phyloP scores from a whole-genome alignment of 1,284 basidiomycete genomes.

The Pseudozyma pruni region DNA sequence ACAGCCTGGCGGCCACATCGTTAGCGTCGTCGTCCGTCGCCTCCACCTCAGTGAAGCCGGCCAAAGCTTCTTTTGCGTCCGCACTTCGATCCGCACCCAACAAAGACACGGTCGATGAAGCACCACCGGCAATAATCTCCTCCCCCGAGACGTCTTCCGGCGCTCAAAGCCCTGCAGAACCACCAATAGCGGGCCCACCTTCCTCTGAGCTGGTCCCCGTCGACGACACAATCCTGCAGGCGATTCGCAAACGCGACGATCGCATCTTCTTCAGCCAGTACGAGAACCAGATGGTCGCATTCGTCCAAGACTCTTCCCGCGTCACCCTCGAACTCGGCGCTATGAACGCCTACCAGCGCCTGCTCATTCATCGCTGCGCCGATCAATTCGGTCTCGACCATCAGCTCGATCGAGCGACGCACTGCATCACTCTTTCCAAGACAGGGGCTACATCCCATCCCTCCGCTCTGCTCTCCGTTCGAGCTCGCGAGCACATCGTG shows the following conservation, averaged over 20 bases:
- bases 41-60: not conserved
- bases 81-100: constrained; percentile 13
- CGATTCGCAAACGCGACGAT: constrained; percentile 49
- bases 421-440: constrained; percentile 48
- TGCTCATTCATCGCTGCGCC: constrained; percentile 52
- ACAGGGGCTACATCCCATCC: constrained; percentile 25
- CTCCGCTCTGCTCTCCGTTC: constrained; percentile 26
- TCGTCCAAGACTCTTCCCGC: constrained; percentile 27
- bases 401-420: constrained; percentile 44
- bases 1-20: constrained; percentile 14
- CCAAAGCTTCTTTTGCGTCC: constrained; percentile 25
- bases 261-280: constrained; percentile 55
- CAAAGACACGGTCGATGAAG: not conserved
- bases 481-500: constrained; percentile 19
- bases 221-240: constrained; percentile 51
- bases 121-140: not conserved
- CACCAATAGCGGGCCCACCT: not conserved
- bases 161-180: not conserved
- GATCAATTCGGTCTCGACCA: constrained; percentile 50
- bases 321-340: constrained; percentile 43
- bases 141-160: not conserved
- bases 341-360: constrained; percentile 59
- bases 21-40: not conserved
- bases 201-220: constrained; percentile 8
- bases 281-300: constrained; percentile 49